Base-by-base conservation (phyloP, 106 monocot species). In the Dioscorea zingiberensis region DNA sequence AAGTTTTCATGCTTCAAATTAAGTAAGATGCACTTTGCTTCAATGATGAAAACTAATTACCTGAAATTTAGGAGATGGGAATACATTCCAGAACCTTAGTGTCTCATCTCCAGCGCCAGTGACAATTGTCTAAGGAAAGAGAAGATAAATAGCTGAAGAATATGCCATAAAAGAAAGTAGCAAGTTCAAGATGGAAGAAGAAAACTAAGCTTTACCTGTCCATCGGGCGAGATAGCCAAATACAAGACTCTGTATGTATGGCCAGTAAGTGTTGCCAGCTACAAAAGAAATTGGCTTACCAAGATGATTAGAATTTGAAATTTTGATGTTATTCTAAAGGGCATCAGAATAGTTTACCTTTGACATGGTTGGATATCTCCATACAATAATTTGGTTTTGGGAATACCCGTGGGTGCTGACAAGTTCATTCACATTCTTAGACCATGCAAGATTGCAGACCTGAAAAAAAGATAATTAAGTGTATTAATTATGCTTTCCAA, bases 331-430 rank as follows among this genome's bases (percentile, higher is more conserved):
- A 1, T 28, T 3, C 4, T 17, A 62, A 18, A 27, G 30, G 17
- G 32, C 17, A 4, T 3, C 12, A 32, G 46, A 22, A 25, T 23
- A n/a, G 44, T 12, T 29, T 72, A 95, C 94, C 94, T 91, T 95
- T 21, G 94, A 81, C 90, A 94, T 91, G 9, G 82, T 63, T 56
- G 90, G 94, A 51, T 94, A 91, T 67, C 94, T 66, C 94, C 94
- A 95, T 45, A 95, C 83, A 72, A 95, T 91, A 58, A 95, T 95
- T 76, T 95, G 94, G 57, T 95, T 95, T 57, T 95, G 91, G 25
- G 94, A 95, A 60, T 95, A 95, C 27, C 94, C 94, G 75, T 95
- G 94, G 22, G 94, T 95, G 74, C 94, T 95, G 18, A 95, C 94
- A 46, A 95, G 79, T 74, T 95, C 94, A 54, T 95, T 95, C 13